Percentiles rank a stretch among this genome's conserved stretches.
Conservation (phyloP, 2,329 filamentous ascomycete species). For the Hirsutella minnesotensis region DNA sequence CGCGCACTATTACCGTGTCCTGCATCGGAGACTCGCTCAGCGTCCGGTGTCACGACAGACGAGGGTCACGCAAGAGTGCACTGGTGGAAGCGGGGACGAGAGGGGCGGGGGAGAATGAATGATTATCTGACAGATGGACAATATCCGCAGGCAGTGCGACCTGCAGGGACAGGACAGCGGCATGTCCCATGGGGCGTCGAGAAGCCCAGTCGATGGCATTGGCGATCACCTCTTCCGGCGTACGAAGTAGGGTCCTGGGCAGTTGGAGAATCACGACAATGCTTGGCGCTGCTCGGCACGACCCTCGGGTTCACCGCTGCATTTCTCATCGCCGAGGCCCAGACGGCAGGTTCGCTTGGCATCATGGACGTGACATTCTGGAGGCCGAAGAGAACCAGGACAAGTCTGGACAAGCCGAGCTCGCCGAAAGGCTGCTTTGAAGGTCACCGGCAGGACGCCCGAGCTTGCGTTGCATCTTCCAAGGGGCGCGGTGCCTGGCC, state of each 20-base stretch:
- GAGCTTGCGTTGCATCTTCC: no score
- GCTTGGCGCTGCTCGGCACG: no score
- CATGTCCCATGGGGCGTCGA: neutral
- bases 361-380: no score
- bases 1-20: neutral
- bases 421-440: no score
- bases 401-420: no score
- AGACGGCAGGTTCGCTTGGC: no score
- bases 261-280: no score
- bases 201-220: neutral
- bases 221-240: neutral
- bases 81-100: neutral
- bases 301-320: no score
- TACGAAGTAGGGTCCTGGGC: neutral
- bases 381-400: no score
- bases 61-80: neutral
- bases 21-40: neutral
- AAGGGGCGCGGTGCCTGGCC: neutral
- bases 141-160: conserved; percentile 1
- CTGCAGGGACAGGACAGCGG: neutral
- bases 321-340: no score
- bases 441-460: no score
- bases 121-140: neutral
- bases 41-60: neutral
- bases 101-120: neutral